A percentile compares a stretch with the other conserved stretches of the same genome.
phyloP scores from a whole-genome alignment of 1,139 yeast genomes.

The Yamadazyma trypodendri region DNA sequence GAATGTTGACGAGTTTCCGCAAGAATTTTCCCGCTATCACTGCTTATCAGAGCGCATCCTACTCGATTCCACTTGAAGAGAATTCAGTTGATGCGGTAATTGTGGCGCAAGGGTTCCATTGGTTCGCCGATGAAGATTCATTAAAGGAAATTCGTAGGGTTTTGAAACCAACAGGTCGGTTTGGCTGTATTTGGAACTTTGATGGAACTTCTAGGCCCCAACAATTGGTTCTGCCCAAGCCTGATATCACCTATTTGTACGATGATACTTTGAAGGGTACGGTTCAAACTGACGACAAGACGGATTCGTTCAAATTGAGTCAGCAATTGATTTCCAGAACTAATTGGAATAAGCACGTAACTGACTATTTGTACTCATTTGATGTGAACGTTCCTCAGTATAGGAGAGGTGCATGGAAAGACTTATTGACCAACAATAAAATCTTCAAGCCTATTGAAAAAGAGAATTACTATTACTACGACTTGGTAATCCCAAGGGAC shows the following conservation, averaged over 20 bases:
- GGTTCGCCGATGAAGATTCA: constrained; percentile 58
- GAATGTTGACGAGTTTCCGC: constrained; percentile 53
- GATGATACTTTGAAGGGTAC: constrained; percentile 11
- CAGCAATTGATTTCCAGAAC: constrained; percentile 10
- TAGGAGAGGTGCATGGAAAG: constrained; percentile 51
- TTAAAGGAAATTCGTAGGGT: constrained; percentile 53
- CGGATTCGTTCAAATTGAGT: constrained; percentile 10
- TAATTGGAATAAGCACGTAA: constrained; percentile 27
- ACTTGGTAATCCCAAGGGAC: constrained; percentile 27
- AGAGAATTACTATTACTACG: constrained; percentile 32
- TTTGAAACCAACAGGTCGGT: constrained; percentile 44
- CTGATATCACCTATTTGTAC: constrained; percentile 13
- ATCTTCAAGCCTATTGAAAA: constrained; percentile 27
- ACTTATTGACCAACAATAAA: constrained; percentile 27
- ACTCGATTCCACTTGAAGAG: constrained; percentile 48
- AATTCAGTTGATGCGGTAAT: constrained; percentile 50
- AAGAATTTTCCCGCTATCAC: constrained; percentile 48
- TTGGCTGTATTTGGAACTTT: constrained; percentile 64
- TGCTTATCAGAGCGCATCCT: constrained; percentile 44
- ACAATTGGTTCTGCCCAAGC: constrained; percentile 6
- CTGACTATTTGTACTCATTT: constrained; percentile 25
- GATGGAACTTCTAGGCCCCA: constrained; percentile 35
- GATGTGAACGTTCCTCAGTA: constrained; percentile 58
- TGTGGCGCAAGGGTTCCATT: constrained; percentile 69
- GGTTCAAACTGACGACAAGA: not conserved